These are phyloP conservation scores for Dryas integrifolia DNA, from an alignment of 331 rosid species.

Conservation along the genomic window DNA sequence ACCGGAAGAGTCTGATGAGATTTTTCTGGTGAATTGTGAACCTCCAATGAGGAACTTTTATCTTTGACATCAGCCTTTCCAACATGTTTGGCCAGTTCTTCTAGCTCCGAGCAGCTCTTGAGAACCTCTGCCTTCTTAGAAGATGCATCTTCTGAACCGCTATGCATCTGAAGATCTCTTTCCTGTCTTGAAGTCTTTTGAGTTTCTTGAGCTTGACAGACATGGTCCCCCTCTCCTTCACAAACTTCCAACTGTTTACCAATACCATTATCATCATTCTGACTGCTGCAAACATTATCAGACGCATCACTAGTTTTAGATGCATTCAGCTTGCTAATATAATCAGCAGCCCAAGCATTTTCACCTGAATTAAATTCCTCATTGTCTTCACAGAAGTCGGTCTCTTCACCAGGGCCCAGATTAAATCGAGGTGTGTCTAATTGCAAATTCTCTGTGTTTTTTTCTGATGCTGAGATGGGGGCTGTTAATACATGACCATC, in stretches of 20 bases:
- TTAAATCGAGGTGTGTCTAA: conserved; percentile 65
- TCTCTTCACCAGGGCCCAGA: conserved; percentile 69
- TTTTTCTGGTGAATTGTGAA: conserved; percentile 33
- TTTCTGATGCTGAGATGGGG: conserved; percentile 69
- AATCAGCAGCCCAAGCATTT: conserved; percentile 62
- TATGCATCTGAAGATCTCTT: conserved; percentile 22
- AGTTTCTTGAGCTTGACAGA: conserved; percentile 34
- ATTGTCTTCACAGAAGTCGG: conserved; percentile 64
- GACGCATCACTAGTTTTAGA: conserved; percentile 38
- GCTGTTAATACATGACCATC: conserved; percentile 79
- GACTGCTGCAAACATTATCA: conserved; percentile 13
- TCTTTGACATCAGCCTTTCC: conserved; percentile 31
- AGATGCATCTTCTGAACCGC: conserved; percentile 36
- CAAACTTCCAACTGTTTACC: conserved; percentile 35
- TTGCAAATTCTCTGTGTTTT: conserved; percentile 54
- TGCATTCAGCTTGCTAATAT: conserved; percentile 47
- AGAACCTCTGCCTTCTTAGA: conserved; percentile 33
- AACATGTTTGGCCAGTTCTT: conserved; percentile 34
- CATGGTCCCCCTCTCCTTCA: conserved; percentile 44
- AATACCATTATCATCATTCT: conserved; percentile 25
- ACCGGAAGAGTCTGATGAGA: conserved; percentile 6
- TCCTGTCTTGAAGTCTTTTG: conserved; percentile 32
- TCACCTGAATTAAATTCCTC: conserved; percentile 54
- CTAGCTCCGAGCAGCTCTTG: conserved; percentile 58
- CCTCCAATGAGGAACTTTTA: conserved; percentile 28